Evolutionary conservation across 805 yeast genomes (phyloP).

Genomic region (Schwanniomyces polymorphus): DNA sequence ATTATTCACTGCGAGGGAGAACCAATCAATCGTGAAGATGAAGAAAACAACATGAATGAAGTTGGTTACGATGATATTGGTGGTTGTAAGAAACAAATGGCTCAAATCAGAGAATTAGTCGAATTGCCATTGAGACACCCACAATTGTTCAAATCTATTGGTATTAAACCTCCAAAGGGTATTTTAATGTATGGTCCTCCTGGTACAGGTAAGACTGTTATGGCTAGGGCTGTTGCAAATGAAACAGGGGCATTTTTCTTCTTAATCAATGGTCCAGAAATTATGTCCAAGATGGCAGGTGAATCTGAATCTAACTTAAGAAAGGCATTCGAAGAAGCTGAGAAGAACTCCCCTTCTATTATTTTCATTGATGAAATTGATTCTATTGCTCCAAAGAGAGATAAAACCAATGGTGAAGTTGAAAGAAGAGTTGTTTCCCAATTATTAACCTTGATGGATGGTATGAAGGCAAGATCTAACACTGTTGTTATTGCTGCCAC

Average conservation of each 20-base stretch:
- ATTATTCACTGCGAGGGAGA: slow-evolving; percentile 98
- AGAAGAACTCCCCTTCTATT: slow-evolving; percentile 96
- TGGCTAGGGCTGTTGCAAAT: slow-evolving; percentile 99
- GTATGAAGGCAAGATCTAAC: slow-evolving; percentile 99
- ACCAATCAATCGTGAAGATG: slow-evolving; percentile 97
- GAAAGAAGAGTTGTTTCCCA: slow-evolving; percentile 99
- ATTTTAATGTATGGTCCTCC: slow-evolving; percentile 98
- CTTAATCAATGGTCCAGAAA: slow-evolving; percentile 97
- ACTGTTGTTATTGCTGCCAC: slow-evolving; percentile 98
- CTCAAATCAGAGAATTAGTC: slow-evolving; percentile 97
- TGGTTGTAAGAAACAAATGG: slow-evolving; percentile 99
- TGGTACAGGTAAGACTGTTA: slow-evolving; percentile 98
- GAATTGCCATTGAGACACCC: slow-evolving; percentile 98
- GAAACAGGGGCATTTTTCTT: slow-evolving; percentile 99
- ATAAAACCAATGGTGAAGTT: slow-evolving; percentile 99
- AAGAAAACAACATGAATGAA: slow-evolving; percentile 92
- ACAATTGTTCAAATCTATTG: slow-evolving; percentile 94
- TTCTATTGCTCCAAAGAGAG: slow-evolving; percentile 99
- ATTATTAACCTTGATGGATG: slow-evolving; percentile 96
- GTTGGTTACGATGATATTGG: slow-evolving; percentile 99
- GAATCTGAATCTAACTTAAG: slow-evolving; percentile 96
- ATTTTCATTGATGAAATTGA: slow-evolving; percentile 98
- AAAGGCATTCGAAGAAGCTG: slow-evolving; percentile 99
- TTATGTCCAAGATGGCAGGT: slow-evolving; percentile 99
- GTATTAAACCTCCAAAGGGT: slow-evolving; percentile 99